Evolutionary conservation across 2,329 filamentous ascomycete genomes (phyloP).

Genomic region (Spiromastix sp.): DNA sequence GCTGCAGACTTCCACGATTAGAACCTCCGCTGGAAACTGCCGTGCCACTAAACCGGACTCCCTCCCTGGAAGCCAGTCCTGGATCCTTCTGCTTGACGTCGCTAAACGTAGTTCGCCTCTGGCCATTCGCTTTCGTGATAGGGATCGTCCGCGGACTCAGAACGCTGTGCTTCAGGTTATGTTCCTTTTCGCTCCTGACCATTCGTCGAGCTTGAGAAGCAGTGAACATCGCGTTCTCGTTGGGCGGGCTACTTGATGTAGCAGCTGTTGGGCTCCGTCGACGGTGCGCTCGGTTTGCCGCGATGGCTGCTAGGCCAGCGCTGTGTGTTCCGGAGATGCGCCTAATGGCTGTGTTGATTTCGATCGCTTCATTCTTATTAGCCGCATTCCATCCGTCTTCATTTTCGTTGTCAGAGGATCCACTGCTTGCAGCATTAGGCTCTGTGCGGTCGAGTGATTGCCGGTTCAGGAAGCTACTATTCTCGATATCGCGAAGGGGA

Average conservation of each 20-base stretch:
- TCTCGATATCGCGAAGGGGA: slow-evolving; percentile 44
- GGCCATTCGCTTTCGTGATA: slow-evolving; percentile 43
- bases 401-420: slow-evolving; percentile 12
- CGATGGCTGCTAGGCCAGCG: slow-evolving; percentile 27
- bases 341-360: slow-evolving; percentile 47
- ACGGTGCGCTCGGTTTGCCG: slow-evolving; percentile 37
- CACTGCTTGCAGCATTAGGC: slow-evolving; percentile 24
- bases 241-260: slow-evolving; percentile 38
- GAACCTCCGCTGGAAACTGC: slow-evolving; percentile 25
- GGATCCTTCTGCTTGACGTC: slow-evolving; percentile 30
- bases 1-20: slow-evolving; percentile 21
- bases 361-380: slow-evolving; percentile 41
- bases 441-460: slow-evolving; percentile 27
- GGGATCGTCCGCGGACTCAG: slow-evolving; percentile 52
- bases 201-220: slow-evolving; percentile 57
- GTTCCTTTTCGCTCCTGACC: slow-evolving; percentile 51
- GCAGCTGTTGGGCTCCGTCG: slow-evolving; percentile 46
- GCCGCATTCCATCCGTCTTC: slow-evolving; percentile 37
- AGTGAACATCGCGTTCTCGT: slow-evolving; percentile 51
- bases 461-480: slow-evolving; percentile 39
- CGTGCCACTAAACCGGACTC: slow-evolving; percentile 27
- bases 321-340: slow-evolving; percentile 36
- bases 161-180: slow-evolving; percentile 45
- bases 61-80: slow-evolving; percentile 28
- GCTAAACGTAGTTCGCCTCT: slow-evolving; percentile 32